Evolutionary conservation across 1,284 basidiomycete genomes (phyloP), one percentile per base, ranked within the genome.

Genomic region (Melanopsichium pennsylvanicum): DNA sequence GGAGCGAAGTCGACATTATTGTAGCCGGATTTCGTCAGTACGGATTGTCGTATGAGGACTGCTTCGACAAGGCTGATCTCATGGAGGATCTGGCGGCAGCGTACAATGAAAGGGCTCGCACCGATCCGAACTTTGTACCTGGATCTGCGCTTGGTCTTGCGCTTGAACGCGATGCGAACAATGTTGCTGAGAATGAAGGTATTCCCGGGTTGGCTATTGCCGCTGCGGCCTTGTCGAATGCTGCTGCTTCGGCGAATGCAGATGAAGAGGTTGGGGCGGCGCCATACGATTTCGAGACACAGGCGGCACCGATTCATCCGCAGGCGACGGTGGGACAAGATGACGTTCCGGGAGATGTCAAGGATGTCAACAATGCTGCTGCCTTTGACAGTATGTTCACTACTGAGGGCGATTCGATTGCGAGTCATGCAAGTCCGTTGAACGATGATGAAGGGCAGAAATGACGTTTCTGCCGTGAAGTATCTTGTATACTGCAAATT

Each of bases 21-120:
- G 88, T 94, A 70, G 86, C 85, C 9, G 93, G 90, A 5, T 84
- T 96, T 37, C 86, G 90, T 72, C 93, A 96, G 82, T 94, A 94
- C 79, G 89, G 82, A 4, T 68, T 75, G 19, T 72, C 82, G 13
- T 85, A 82, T 55, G 92, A 92, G 76, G 90, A 93, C 75, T 88
- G 90, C 40, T 89, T 88, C 49, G 89, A 90, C 26, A 87, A 89
- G 70, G 89, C 90, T 1, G 84, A 85, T 31, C 86, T 89, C 41
- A 73, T 84, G 21, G 81, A 73, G 31, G 31, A 50, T 8, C 25
- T 70, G 1, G 52, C 64, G 1, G 57, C 55, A 2, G 60, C 59
- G 18, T 69, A 69, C 42, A 54, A 47, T 10, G 56, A 63, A 25
- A 50, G 66, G 1, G 66, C 60, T 11, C 42, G 60, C 10, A 34